Evolutionary conservation across 495 filamentous ascomycete species (phyloP).

Genomic region (Aspergillus ostianus): DNA sequence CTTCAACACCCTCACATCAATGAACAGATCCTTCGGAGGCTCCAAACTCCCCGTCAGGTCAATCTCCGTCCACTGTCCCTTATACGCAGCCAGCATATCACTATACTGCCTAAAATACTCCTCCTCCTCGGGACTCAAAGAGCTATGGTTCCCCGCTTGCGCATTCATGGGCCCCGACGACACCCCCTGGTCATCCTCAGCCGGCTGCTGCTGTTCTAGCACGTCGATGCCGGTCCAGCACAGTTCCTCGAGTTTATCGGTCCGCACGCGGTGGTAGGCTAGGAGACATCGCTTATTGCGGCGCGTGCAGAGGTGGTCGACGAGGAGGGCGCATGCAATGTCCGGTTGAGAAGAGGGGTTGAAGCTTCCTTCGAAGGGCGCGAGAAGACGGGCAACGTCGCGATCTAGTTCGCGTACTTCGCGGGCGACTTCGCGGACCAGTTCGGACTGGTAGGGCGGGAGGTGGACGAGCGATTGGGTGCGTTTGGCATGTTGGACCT

Average conservation of each 20-base stretch:
- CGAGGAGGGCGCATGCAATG: slow-evolving; percentile 81
- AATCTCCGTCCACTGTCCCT: slow-evolving; percentile 98
- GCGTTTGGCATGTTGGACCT: slow-evolving; percentile 97
- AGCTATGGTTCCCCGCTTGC: slow-evolving; percentile 59
- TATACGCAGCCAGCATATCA: slow-evolving; percentile 92
- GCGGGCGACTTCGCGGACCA: slow-evolving; percentile 80
- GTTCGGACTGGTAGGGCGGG: slow-evolving; percentile 89
- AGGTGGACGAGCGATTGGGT: slow-evolving; percentile 85
- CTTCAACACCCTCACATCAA: slow-evolving; percentile 94
- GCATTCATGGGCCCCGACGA: slow-evolving; percentile 22
- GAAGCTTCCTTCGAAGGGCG: slow-evolving; percentile 80
- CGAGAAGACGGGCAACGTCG: slow-evolving; percentile 76
- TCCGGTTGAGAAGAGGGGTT: slow-evolving; percentile 81
- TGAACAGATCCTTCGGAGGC: slow-evolving; percentile 92
- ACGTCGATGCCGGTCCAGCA: slow-evolving; percentile 90
- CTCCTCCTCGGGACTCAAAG: slow-evolving; percentile 93
- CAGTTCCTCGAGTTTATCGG: slow-evolving; percentile 90
- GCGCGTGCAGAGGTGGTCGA: slow-evolving; percentile 92
- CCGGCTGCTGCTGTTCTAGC: slow-evolving; percentile 55
- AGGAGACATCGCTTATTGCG: slow-evolving; percentile 95
- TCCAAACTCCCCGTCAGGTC: slow-evolving; percentile 94
- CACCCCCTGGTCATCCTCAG: slow-evolving; percentile 24
- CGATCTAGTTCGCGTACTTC: slow-evolving; percentile 95
- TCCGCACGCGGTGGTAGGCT: slow-evolving; percentile 86
- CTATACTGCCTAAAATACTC: slow-evolving; percentile 91